Conservation (phyloP, 768 basidiomycete species). For the Rhodotorula graminis region DNA sequence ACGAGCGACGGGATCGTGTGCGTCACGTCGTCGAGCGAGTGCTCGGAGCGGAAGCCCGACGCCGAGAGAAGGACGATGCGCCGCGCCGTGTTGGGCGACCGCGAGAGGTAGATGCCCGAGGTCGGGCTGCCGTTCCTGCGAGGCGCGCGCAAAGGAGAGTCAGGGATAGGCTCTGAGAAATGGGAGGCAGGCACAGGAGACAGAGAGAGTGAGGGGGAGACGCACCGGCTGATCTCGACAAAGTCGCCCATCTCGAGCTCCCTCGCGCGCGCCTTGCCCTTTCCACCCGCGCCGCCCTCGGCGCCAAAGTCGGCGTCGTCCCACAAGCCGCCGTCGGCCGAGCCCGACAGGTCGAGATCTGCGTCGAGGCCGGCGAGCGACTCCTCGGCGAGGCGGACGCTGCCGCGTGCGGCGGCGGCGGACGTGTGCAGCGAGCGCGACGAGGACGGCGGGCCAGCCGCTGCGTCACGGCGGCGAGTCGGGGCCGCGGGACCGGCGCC, state of each 20-base stretch:
- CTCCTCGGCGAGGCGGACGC: background rate
- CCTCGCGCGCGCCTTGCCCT: background rate
- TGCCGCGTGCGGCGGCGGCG: background rate
- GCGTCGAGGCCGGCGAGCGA: background rate
- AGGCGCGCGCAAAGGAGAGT: background rate
- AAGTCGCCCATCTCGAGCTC: slow-evolving; percentile 15
- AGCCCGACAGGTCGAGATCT: too few species aligned
- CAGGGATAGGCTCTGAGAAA: fast-evolving
- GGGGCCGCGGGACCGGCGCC: too few species aligned
- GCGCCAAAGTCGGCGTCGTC: background rate
- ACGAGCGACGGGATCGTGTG: slow-evolving; percentile 9
- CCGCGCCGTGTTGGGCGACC: background rate
- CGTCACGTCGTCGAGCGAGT: slow-evolving; percentile 23
- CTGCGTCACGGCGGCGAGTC: too few species aligned
- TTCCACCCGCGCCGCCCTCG: too few species aligned
- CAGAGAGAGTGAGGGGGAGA: background rate
- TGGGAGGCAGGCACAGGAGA: background rate
- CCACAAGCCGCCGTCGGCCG: background rate
- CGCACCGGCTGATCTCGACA: slow-evolving; percentile 19
- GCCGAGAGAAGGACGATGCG: slow-evolving; percentile 8
- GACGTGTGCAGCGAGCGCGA: background rate
- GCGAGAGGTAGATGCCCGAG: slow-evolving; percentile 14
- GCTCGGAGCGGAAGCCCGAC: background rate
- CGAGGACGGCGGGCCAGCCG: background rate
- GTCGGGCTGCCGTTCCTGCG: background rate